Evolutionary conservation across 1,284 basidiomycete species (phyloP), one percentile per base, ranked within the genome.

Genomic region (Cryptococcus sp.): DNA sequence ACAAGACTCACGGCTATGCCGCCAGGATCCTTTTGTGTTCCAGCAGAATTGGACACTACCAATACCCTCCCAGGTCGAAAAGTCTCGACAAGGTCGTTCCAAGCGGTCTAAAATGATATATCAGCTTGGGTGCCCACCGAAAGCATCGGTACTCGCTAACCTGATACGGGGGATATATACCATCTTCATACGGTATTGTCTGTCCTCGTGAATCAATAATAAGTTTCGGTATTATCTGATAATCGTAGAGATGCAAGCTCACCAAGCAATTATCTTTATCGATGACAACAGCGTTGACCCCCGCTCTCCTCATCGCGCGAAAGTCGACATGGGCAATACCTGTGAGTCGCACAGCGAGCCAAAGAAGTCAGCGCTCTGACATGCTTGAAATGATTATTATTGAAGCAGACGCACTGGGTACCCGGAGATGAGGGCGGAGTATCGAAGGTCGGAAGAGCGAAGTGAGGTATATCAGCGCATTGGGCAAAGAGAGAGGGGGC

Each of bases 181-280:
- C 76, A 68, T 94, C 91, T 52, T 82, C 76, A 71, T 90, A 81
- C 0, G 91, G 91, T 35, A 86, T 70, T 1, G 91, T 93, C 91
- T 93, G 61, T 38, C 17, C 47, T 43, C 17, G 38, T 23, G 15
- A 45, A 22, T 22, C 22, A 22, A 47, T 52, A 13, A 50, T 23
- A 5, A 45, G 42, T 11, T 45, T 22, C 25, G 35, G 20, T 35
- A 10, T 10, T 35, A 10, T 35, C 7, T 35, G 7, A 10, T 46
- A 2, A 50, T 4, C 1, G 19, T 13, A 20, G 22, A 35, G 41
- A 23, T 35, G 23, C 19, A 20, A 79, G 86, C 40, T 35, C 68
- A 91, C 93, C 66, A 98, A 78, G 72, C 95, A 98, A 68, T 99
- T 98, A 76, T 99, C 95, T 80, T 97, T 98, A 84, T 98, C 95